Evolutionary conservation across 768 basidiomycete species (phyloP), one percentile per base, ranked within the genome.

Genomic region (Podaxis sp.): DNA sequence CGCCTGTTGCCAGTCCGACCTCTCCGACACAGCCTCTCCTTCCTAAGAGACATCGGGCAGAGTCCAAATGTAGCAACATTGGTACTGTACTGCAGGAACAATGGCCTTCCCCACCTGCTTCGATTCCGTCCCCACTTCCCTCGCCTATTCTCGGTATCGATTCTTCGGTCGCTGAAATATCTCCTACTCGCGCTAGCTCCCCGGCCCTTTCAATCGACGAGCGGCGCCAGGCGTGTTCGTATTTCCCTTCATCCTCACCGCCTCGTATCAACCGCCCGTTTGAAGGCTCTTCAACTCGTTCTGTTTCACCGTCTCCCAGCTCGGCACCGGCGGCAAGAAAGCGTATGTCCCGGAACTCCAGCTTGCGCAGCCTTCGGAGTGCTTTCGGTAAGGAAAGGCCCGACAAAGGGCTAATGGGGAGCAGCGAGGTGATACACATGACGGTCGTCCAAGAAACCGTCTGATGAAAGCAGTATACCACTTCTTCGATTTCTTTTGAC

Each of bases 401-500:
- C 30, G 64, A 66, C 22, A 61, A 68, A 26, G 67, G 44, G 33
- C 63, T 63, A 48, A 9, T 59, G 2, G 64, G 72, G n/a, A 56
- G 58, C 7, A 63, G 40, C n/a, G 76, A 79, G 65, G 70, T 73
- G 59, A 74, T 84, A 46, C 76, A 76, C 66, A 79, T 82, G 79
- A 77, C 79, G 1, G 75, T 80, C 44, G 75, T 80, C 30, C 77
- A 75, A 58, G 82, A 82, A 63, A 76, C 74, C 11, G 71, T 69
- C 36, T 78, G 67, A 28, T 19, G 17, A 2, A 1, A 13, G 33
- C 26, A 39, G 30, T 42, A 54, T 61, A 9, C 36, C 42, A n/a
- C 6, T 12, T 46, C 40, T 56, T 51, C 39, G 17, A 36, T 15
- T 53, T 51, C 33, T 51, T 46, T 62, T 46, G 39, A 30, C 9